These are phyloP conservation scores for Neurospora sp. DNA, from an alignment of 495 filamentous ascomycete genomes.

Conservation along the genomic window DNA sequence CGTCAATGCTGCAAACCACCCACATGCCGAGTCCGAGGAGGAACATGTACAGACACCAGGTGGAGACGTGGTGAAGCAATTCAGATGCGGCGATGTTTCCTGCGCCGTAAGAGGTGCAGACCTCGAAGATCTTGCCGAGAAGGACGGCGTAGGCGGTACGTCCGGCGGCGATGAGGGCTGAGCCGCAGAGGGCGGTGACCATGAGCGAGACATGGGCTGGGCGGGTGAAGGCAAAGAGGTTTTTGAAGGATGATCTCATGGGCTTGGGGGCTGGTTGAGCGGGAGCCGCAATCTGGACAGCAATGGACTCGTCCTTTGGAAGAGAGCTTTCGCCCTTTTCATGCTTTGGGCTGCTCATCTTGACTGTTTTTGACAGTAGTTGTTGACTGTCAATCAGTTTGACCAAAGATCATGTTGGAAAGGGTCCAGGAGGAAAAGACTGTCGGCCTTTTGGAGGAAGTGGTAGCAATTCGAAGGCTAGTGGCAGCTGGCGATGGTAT, in stretches of 20 bases:
- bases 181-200: constrained; percentile 35
- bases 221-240: constrained; percentile 66
- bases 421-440: background rate
- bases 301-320: background rate
- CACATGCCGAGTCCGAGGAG: constrained; percentile 53
- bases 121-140: constrained; percentile 66
- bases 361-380: background rate
- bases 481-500: background rate
- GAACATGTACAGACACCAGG: constrained; percentile 47
- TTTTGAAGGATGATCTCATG: constrained; percentile 18
- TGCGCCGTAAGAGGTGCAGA: constrained; percentile 56
- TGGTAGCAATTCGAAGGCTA: background rate
- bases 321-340: background rate
- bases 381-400: background rate
- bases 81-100: constrained; percentile 37
- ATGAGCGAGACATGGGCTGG: constrained; percentile 49
- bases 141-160: constrained; percentile 59
- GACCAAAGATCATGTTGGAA: background rate
- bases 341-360: background rate
- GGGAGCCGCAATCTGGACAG: background rate
- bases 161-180: constrained; percentile 51
- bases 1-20: constrained; percentile 55
- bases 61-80: constrained; percentile 46
- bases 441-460: background rate
- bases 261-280: background rate